Percentiles rank a stretch among this genome's conserved stretches.
phyloP scores from a whole-genome alignment of 2,329 filamentous ascomycete genomes.

The Penicillium sp. region DNA sequence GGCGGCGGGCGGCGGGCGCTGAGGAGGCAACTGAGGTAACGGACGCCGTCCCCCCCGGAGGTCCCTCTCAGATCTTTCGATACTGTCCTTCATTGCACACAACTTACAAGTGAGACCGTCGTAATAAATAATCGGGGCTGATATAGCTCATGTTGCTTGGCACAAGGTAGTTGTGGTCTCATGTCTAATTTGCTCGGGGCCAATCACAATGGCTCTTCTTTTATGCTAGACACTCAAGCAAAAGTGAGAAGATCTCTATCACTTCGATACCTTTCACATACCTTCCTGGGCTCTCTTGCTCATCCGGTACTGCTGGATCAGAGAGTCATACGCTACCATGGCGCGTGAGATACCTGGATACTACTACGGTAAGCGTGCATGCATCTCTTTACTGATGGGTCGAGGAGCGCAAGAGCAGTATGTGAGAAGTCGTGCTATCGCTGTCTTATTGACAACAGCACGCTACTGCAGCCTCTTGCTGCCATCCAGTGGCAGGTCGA shows the following conservation, averaged over 20 bases:
- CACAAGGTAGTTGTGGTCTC: not conserved
- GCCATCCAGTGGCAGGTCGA: not conserved
- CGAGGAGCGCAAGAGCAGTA: not conserved
- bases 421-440: not conserved
- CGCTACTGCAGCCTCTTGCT: not conserved
- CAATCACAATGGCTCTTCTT: not conserved
- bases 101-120: not conserved
- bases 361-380: slow-evolving; percentile 31
- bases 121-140: not conserved
- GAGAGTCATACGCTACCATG: slow-evolving; percentile 16
- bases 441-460: not conserved
- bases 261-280: slow-evolving; percentile 1
- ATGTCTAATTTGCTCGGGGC: not conserved
- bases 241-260: not conserved
- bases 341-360: slow-evolving; percentile 34
- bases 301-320: no score
- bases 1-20: no score
- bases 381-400: not conserved
- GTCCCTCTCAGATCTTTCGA: not conserved
- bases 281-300: not conserved
- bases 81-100: not conserved
- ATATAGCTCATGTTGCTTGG: not conserved
- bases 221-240: slow-evolving; percentile 2
- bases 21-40: no score
- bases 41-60: not conserved